Percentiles rank a stretch among this genome's conserved stretches.
phyloP scores from a whole-genome alignment of 306 rosid genomes.

The Quercus gilva region DNA sequence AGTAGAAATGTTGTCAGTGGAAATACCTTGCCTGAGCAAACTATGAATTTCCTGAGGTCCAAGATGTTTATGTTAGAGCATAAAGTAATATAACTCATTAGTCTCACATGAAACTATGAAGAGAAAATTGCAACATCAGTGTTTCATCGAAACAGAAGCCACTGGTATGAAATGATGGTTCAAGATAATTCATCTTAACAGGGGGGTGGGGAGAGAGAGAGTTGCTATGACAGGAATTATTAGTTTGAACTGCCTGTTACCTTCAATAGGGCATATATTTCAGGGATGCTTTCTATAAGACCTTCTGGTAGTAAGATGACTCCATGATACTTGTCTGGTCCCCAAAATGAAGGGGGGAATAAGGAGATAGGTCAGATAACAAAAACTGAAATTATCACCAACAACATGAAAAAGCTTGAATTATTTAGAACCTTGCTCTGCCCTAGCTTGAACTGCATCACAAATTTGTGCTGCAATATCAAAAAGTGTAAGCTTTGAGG shows the following conservation, averaged over 20 bases:
- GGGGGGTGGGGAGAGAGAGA: background rate
- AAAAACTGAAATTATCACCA: slow-evolving; percentile 5
- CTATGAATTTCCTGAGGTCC: slow-evolving; percentile 86
- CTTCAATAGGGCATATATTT: slow-evolving; percentile 93
- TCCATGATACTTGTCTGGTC: slow-evolving; percentile 86
- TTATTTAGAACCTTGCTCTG: slow-evolving; percentile 65
- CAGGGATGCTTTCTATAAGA: slow-evolving; percentile 97
- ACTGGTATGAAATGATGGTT: background rate
- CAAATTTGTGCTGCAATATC: slow-evolving; percentile 78
- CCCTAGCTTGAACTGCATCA: slow-evolving; percentile 93
- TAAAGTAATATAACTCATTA: background rate
- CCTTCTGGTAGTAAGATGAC: slow-evolving; percentile 96
- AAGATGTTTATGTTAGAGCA: slow-evolving; percentile 12
- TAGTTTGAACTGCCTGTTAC: slow-evolving; percentile 26
- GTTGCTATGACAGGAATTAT: background rate
- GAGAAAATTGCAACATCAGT: background rate
- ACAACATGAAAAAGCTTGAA: slow-evolving; percentile 13
- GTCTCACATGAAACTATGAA: background rate
- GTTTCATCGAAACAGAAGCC: background rate
- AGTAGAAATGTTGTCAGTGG: slow-evolving; percentile 60
- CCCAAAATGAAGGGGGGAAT: background rate
- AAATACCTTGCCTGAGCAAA: slow-evolving; percentile 73
- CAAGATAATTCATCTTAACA: background rate
- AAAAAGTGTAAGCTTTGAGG: slow-evolving; percentile 90
- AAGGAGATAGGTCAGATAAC: slow-evolving; percentile 19